Conservation (phyloP, 192 early-diverging fungal species). For the Backusella luteola region DNA sequence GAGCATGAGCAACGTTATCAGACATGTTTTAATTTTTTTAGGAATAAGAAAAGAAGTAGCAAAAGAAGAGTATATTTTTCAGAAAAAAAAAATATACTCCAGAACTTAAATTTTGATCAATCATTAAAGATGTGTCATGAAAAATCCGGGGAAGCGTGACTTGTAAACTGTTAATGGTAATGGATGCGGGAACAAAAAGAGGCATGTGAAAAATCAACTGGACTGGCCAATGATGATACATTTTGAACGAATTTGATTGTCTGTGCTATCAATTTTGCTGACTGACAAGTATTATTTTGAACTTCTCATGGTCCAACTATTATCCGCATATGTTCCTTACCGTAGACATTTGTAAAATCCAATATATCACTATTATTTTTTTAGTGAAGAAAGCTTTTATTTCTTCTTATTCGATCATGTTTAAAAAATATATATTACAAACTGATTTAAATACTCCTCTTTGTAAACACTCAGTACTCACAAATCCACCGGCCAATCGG, state of each 20-base stretch:
- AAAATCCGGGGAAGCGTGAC: constrained; percentile 13
- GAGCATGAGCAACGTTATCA: constrained; percentile 81
- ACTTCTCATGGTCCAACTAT: background rate
- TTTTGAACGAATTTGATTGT: background rate
- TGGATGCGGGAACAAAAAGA: background rate
- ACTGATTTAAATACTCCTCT: background rate
- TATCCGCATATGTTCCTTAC: background rate
- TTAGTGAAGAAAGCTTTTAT: background rate
- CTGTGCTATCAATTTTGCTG: constrained; percentile 5
- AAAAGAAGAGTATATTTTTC: constrained; percentile 19
- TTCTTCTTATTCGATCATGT: background rate
- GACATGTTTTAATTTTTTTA: constrained; percentile 50
- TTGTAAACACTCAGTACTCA: background rate
- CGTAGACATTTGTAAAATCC: background rate
- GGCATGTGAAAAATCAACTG: background rate
- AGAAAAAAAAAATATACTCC: background rate
- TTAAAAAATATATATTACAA: background rate
- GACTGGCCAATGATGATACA: background rate
- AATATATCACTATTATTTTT: background rate
- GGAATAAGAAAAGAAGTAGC: constrained; percentile 12
- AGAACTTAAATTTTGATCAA: background rate
- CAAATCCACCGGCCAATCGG: background rate
- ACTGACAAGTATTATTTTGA: background rate
- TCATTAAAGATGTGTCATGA: constrained; percentile 14
- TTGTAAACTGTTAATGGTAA: background rate